Base-by-base conservation (phyloP, 1,139 yeast genomes). In the Waltiozyma solani region DNA sequence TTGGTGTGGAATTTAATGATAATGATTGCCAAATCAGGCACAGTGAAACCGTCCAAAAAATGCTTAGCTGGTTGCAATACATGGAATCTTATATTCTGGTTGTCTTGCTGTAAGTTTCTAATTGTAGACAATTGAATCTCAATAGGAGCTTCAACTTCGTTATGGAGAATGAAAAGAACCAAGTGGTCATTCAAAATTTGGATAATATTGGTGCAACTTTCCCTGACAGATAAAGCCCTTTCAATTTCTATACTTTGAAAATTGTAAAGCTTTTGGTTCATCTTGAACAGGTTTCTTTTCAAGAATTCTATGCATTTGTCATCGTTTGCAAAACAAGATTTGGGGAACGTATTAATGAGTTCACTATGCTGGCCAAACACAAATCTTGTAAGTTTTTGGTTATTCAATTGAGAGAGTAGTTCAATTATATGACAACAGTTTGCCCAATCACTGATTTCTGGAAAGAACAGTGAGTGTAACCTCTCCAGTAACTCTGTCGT, bases 351-450 rank as follows among this genome's bases (percentile, higher is more conserved):
- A 3, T 14, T 22, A 12, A 18, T 25, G 4, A 23, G 12, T 2
- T 23, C 13, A 2, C 24, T 32, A 11, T 35, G 37, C 11, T 37
- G 33, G 12, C 25, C 25, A 23, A 23, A 23, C 2, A 38, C 24
- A 26, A 29, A 21, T 8, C 31, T 31, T 4, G 43, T 26, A 2
- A 51, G 19, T 1, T 18, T 19, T 3, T 35, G 23, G 11, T 37
- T 15, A 2, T 41, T 40, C 12, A 50, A 22, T 15, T 48, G 52
- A 2, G 56, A 49, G n/a, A 52, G 9, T 27, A 52, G 24, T 25
- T 51, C 54, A 15, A 46, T 36, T n/a, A 49, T 11, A 34, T 50
- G 51, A 21, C 43, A 46, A 19, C 45, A 44, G 2, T 37, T 26
- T 3, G 48, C 22, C 24, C 44, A 52, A 27, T 44, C 45, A 3